Conservation (phyloP, 1,139 yeast genomes). For the Magnusiomyces fungicola region DNA sequence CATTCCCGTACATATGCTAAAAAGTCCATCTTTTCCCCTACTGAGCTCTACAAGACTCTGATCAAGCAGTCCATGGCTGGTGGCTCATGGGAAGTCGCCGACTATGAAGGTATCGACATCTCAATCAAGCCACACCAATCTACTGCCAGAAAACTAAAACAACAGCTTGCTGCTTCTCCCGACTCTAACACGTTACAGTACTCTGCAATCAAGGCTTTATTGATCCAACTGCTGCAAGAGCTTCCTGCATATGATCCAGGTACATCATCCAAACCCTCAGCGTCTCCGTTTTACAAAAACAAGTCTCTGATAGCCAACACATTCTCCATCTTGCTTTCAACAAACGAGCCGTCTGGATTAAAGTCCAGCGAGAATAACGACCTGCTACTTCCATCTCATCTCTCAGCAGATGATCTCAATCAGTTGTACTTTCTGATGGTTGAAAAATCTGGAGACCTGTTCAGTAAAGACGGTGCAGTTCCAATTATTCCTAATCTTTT, state of each 20-base stretch:
- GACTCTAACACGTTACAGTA: conserved; percentile 13
- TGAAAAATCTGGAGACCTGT: not conserved
- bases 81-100: conserved; percentile 13
- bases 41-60: conserved; percentile 9
- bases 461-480: not conserved
- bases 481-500: conserved; percentile 6
- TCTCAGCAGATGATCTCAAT: not conserved
- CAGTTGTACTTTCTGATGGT: conserved; percentile 1
- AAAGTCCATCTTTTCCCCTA: conserved; percentile 9
- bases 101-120: not conserved
- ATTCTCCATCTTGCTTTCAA: not conserved
- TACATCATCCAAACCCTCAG: not conserved
- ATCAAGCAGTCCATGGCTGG: conserved; percentile 13
- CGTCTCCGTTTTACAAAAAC: not conserved
- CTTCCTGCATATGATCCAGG: conserved; percentile 1
- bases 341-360: not conserved
- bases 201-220: conserved; percentile 5
- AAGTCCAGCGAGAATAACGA: not conserved
- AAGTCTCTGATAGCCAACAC: not conserved
- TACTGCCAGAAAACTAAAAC: conserved; percentile 12
- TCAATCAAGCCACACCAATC: not conserved
- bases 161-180: conserved; percentile 13
- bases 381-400: not conserved
- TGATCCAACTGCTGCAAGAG: conserved; percentile 2
- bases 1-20: not conserved